Evolutionary conservation across 2,329 filamentous ascomycete species (phyloP).

Genomic region (Endoconidiophora laricicola): DNA sequence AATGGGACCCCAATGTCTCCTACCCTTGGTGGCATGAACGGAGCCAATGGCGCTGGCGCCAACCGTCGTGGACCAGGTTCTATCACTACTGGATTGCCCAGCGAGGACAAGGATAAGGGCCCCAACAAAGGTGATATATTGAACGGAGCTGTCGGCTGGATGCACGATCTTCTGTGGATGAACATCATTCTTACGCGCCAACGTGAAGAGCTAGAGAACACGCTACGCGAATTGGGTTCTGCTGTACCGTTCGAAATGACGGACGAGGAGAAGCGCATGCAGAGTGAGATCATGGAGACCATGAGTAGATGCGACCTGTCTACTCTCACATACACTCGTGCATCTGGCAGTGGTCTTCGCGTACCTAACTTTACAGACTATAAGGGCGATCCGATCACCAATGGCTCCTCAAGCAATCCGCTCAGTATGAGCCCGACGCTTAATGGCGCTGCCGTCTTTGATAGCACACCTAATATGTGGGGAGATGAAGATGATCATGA

Average conservation of each 20-base stretch:
- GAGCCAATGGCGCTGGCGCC: constrained; percentile 70
- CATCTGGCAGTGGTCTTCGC: constrained; percentile 66
- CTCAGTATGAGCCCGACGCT: constrained; percentile 1
- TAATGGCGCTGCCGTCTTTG: constrained; percentile 17
- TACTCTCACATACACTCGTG: constrained; percentile 72
- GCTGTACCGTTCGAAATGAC: constrained; percentile 65
- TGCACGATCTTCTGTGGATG: constrained; percentile 94
- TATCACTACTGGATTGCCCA: constrained; percentile 80
- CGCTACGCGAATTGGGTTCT: constrained; percentile 55
- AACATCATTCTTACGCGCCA: constrained; percentile 80
- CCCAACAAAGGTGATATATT: constrained; percentile 98
- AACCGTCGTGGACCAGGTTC: constrained; percentile 65
- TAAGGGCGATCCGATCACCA: constrained; percentile 58
- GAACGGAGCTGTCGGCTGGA: constrained; percentile 94
- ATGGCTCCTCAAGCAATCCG: constrained; percentile 17
- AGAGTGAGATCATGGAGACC: constrained; percentile 76
- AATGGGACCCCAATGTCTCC: constrained; percentile 84
- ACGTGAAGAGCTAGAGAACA: constrained; percentile 70
- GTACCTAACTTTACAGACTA: constrained; percentile 90
- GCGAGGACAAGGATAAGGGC: constrained; percentile 96
- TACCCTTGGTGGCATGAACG: constrained; percentile 67
- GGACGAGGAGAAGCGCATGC: constrained; percentile 92
- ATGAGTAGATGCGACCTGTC: constrained; percentile 62
- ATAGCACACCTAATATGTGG: constrained; percentile 42
- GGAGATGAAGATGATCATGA: constrained; percentile 51